Percentiles rank a stretch among this genome's conserved stretches.
Evolutionary conservation across 2,329 filamentous ascomycete genomes (phyloP).

Genomic region (Samsoniella hepiali): DNA sequence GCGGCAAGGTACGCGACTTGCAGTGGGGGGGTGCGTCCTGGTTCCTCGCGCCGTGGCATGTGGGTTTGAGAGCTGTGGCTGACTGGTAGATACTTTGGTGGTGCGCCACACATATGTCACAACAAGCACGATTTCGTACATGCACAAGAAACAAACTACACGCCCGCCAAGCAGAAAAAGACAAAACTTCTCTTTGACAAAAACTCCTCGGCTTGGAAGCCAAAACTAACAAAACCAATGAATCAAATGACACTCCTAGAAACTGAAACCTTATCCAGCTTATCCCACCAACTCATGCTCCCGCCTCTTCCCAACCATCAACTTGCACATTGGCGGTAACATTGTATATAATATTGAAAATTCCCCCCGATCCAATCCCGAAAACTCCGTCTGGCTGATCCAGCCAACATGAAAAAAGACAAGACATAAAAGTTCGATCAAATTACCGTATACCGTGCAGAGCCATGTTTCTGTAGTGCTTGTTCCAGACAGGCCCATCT

Average conservation of each 20-base stretch:
- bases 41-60: slow-evolving; percentile 7
- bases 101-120: slow-evolving; percentile 2
- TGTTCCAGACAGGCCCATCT: slow-evolving; percentile 1
- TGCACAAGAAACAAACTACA: no score
- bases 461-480: slow-evolving; percentile 3
- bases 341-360: slow-evolving; percentile 6
- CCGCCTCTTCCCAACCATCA: background rate
- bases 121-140: no score
- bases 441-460: background rate
- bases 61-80: slow-evolving; percentile 1
- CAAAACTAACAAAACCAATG: background rate
- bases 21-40: slow-evolving; percentile 13
- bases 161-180: no score
- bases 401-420: slow-evolving; percentile 6
- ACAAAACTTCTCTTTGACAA: no score
- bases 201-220: background rate
- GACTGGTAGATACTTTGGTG: background rate
- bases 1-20: slow-evolving; percentile 19
- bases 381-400: slow-evolving; percentile 5
- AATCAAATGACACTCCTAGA: background rate
- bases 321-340: background rate
- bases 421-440: slow-evolving; percentile 1
- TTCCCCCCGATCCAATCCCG: background rate
- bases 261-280: background rate
- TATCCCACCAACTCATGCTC: background rate